Evolutionary conservation across 208 protist species (phyloP).

Genomic region (Naegleria gruberi): DNA sequence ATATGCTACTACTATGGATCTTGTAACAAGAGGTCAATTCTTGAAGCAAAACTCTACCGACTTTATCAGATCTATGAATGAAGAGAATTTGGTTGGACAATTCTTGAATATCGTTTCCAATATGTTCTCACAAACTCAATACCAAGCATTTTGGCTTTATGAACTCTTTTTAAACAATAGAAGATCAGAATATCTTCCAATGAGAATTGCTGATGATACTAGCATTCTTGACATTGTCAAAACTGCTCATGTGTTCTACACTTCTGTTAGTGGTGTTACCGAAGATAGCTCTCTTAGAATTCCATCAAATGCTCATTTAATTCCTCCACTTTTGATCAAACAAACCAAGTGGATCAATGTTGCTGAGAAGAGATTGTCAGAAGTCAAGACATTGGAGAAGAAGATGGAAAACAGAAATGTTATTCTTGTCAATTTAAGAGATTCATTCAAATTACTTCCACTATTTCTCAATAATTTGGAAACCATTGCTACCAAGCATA

Average conservation of each 20-base stretch:
- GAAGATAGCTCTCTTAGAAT: neutral
- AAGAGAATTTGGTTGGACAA: neutral
- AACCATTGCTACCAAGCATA: neutral
- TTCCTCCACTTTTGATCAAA: neutral
- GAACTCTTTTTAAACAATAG: neutral
- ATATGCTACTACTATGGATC: too few relatives aligned
- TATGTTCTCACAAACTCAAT: neutral
- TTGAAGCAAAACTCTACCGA: neutral
- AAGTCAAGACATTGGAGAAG: neutral
- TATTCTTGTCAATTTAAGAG: neutral
- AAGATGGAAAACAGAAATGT: neutral
- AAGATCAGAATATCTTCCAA: neutral
- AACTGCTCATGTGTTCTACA: neutral
- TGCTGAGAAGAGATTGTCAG: neutral
- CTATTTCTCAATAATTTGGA: neutral
- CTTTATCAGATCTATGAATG: neutral
- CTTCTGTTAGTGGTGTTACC: neutral
- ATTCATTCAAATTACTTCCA: neutral
- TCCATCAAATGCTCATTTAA: neutral
- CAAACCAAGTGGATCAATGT: neutral
- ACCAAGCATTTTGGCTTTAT: neutral
- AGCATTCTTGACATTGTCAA: neutral
- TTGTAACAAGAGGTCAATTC: neutral
- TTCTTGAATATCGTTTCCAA: neutral
- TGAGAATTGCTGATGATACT: neutral